These are phyloP conservation scores for Diplodia mutila DNA, from an alignment of 2,329 filamentous ascomycete genomes.

Conservation along the genomic window DNA sequence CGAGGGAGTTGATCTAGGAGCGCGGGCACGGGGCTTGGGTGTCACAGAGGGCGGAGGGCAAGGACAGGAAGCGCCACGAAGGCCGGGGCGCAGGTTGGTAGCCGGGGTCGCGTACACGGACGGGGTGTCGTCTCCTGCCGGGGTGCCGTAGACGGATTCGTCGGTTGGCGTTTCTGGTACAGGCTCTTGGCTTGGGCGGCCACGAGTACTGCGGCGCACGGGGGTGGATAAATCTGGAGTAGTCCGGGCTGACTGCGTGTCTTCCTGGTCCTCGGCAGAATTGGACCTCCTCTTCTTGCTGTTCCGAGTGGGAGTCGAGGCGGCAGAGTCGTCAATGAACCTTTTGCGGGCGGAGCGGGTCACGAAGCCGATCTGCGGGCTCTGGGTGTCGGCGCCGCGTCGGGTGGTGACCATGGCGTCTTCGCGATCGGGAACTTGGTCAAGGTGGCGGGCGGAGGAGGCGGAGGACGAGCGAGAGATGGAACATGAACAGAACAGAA, in stretches of 20 bases:
- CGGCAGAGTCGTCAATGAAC: constrained; percentile 18
- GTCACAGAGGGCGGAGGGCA: constrained; percentile 14
- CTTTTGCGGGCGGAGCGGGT: constrained; percentile 23
- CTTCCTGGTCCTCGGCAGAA: not conserved
- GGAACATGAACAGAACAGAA: no score
- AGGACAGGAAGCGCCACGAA: constrained; percentile 5
- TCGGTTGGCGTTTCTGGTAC: not conserved
- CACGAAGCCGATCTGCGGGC: constrained; percentile 11
- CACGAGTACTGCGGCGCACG: not conserved
- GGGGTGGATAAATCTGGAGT: not conserved
- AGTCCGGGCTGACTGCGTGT: not conserved
- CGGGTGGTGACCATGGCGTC: constrained; percentile 26
- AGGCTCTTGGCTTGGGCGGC: constrained; percentile 5
- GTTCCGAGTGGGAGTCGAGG: constrained; percentile 6
- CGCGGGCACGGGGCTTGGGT: constrained; percentile 11
- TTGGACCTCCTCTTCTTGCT: constrained; percentile 19
- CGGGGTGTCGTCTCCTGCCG: constrained; percentile 14
- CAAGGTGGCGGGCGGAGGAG: not conserved
- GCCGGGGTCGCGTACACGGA: constrained; percentile 27
- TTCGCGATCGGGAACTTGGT: constrained; percentile 27
- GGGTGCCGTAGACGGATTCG: constrained; percentile 24
- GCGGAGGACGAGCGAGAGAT: constrained; percentile 36
- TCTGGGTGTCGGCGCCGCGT: constrained; percentile 21
- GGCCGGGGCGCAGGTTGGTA: constrained; percentile 9
- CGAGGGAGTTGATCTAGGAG: constrained; percentile 17